phyloP scores from a whole-genome alignment of 2,329 filamentous ascomycete genomes.

The Fonsecaea multimorphosa region DNA sequence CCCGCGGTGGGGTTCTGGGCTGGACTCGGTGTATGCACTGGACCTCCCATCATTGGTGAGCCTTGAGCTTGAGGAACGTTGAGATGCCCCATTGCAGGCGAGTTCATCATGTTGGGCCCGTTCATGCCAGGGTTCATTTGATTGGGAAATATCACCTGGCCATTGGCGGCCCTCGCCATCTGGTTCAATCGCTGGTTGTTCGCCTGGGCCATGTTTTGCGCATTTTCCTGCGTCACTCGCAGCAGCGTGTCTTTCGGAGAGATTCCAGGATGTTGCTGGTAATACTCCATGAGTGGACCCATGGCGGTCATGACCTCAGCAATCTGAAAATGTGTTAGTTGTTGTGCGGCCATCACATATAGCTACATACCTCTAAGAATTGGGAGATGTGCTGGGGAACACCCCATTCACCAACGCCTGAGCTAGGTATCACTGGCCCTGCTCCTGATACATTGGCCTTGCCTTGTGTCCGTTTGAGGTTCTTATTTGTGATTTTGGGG shows the following conservation, averaged over 20 bases:
- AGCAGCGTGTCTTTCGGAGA: constrained; percentile 62
- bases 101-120: constrained; percentile 61
- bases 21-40: constrained; percentile 55
- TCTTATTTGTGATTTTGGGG: constrained; percentile 64
- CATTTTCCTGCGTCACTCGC: constrained; percentile 54
- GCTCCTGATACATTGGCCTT: constrained; percentile 32
- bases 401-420: constrained; percentile 55
- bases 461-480: constrained; percentile 56
- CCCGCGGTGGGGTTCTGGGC: constrained; percentile 54
- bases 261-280: constrained; percentile 59
- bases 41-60: constrained; percentile 59
- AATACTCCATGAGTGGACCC: constrained; percentile 65
- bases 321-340: constrained; percentile 54
- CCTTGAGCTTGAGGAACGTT: constrained; percentile 55
- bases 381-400: constrained; percentile 63
- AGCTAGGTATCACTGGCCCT: constrained; percentile 53
- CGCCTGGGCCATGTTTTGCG: constrained; percentile 41
- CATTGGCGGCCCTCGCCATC: constrained; percentile 37
- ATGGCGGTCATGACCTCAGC: constrained; percentile 70
- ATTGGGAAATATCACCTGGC: constrained; percentile 42
- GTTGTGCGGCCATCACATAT: constrained; percentile 1
- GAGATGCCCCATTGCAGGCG: constrained; percentile 63
- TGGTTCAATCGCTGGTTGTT: constrained; percentile 35
- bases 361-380: constrained; percentile 64
- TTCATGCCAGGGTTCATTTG: constrained; percentile 52